Conservation (phyloP, 2,329 filamentous ascomycete genomes). For the Ceratocystis ficicola region DNA sequence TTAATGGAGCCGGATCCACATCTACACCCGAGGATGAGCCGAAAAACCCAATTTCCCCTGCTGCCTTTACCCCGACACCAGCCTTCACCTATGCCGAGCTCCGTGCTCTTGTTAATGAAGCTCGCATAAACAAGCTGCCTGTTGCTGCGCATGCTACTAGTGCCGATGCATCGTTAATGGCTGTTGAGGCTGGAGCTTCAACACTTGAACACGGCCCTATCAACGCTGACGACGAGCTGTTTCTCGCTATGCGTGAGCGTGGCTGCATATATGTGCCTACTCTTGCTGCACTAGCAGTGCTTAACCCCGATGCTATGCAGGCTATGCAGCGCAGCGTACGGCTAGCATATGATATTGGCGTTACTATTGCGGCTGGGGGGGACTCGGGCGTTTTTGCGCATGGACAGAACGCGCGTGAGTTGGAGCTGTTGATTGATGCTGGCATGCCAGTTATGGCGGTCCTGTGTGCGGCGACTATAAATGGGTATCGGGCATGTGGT, state of each 20-base stretch:
- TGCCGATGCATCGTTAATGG: slow-evolving; percentile 35
- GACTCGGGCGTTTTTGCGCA: slow-evolving; percentile 44
- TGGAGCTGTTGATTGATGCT: slow-evolving; percentile 42
- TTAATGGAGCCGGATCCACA: slow-evolving; percentile 33
- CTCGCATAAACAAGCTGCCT: slow-evolving; percentile 32
- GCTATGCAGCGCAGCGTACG: slow-evolving; percentile 32
- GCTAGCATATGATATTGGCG: slow-evolving; percentile 35
- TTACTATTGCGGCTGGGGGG: slow-evolving; percentile 41
- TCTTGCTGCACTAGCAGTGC: slow-evolving; percentile 35
- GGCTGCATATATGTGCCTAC: slow-evolving; percentile 42
- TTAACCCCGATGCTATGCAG: slow-evolving; percentile 26
- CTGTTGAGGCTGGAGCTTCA: slow-evolving; percentile 36
- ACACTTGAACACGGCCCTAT: slow-evolving; percentile 37
- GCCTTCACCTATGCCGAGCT: slow-evolving; percentile 40
- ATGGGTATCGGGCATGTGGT: slow-evolving; percentile 45
- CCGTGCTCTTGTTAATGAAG: slow-evolving; percentile 39
- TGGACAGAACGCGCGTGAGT: slow-evolving; percentile 40
- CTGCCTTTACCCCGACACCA: slow-evolving; percentile 27
- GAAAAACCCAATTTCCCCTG: slow-evolving; percentile 28
- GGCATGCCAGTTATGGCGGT: slow-evolving; percentile 40
- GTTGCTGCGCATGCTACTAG: slow-evolving; percentile 36
- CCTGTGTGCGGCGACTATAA: slow-evolving; percentile 38
- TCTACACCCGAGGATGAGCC: slow-evolving; percentile 28
- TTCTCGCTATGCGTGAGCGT: slow-evolving; percentile 35
- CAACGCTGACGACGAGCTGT: slow-evolving; percentile 31